Evolutionary conservation across 192 early-diverging fungal species (phyloP), one percentile per base, ranked within the genome.

Genomic region (Funneliformis geosporum): DNA sequence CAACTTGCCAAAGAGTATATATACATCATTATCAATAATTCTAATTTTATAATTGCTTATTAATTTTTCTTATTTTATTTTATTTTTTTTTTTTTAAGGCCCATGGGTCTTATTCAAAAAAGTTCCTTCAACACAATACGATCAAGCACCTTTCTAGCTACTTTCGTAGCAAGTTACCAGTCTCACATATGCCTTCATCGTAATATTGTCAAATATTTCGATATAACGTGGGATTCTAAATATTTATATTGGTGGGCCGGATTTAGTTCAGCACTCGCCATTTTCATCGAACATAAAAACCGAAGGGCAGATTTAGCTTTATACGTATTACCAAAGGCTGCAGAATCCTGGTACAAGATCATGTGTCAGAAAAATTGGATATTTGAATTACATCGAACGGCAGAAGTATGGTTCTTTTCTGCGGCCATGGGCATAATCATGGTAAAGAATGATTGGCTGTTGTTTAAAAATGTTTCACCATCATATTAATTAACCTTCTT

Each of bases 291-390:
- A 80, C 85, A 94, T 59, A 93, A 91, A 80, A 80, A 79, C 21
- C 82, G 91, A 71, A 84, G 94, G 21, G 81, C 86, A 12, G 93
- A 95, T 79, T 84, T 94, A 79, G 92, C 93, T 5, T 87, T 95
- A 84, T 94, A 95, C 85, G 91, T 92, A 4, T 79, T 94, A 21
- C 94, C 94, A 7, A 94, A 94, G 79, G 94, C 92, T 3, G 82
- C 91, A 5, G 83, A 89, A 73, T 87, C 85, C 55, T 80, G 92
- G 46, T 95, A 92, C 83, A 83, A 89, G 75, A 90, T 94, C 40
- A 73, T 92, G 70, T 89, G 91, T 42, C 84, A 88, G 61, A 85
- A 88, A n/a, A 84, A 89, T 38, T 84, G 82, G 83, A 85, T 94
- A 61, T 71, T 84, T 66, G 84, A 87, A 43, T 81, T 93, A 16